Base-by-base conservation (phyloP, 805 yeast species). In the Tetrapisispora fleetii region DNA sequence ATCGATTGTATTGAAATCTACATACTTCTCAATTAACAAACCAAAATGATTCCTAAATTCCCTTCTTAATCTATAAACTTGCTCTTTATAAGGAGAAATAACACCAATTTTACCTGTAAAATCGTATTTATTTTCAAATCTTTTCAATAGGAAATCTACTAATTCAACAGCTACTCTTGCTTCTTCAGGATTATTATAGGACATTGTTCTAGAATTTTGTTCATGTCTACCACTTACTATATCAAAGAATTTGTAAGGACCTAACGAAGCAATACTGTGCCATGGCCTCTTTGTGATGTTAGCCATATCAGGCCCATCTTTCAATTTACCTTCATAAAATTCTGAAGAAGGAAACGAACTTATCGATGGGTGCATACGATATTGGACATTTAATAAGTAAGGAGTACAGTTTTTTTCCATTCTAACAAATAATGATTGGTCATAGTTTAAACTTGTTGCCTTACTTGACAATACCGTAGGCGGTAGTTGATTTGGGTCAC, bases 401-500 rank as follows among this genome's bases (percentile, higher is more conserved):
- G 86, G 60, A 60, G 72, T 48, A 68, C 80, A 60, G 56, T 81
- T 66, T 52, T 78, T 78, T 56, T 85, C 95, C 95, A 91, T 90
- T 53, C 99, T 76, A 39, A 91, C 98, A 65, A 93, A 93, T 59
- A 93, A 71, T 61, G 95, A 85, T 65, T 91, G 96, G 54, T 91
- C 96, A 60, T 93, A 93, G 40, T 79, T 78, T 56, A 73, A 77
- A 4, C 78, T 71, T 1, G 95, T 83, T 1, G 99, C 98, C 14
- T 80, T 83, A 56, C 85, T 89, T 0, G 97, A 91, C 18, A 93
- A 68, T 11, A 91, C 98, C 0, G 99, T 91, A 0, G 99, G 99
- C 0, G 99, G 99, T 53, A 93, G 74, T 68, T 93, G 99, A 63
- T 93, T 90, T 2, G 98, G 98, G 69, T 93, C 99, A 64, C 99